A percentile compares a stretch with the other conserved stretches of the same genome.
phyloP scores from a whole-genome alignment of 2,329 filamentous ascomycete species.

The Penicillium expansum region DNA sequence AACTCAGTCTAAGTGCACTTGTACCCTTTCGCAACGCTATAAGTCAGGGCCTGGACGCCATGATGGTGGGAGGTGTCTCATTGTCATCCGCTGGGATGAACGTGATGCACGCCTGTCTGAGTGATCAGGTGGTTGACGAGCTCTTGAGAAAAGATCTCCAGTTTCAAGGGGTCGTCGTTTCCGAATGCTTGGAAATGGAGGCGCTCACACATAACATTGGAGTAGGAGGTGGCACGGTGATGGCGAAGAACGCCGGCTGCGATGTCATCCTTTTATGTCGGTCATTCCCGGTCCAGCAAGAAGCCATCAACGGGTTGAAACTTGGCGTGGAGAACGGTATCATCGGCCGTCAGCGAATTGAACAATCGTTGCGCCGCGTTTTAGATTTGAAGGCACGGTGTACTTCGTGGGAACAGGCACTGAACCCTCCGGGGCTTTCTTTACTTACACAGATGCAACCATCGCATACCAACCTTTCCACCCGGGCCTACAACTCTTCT shows the following conservation, averaged over 20 bases:
- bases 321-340: conserved; percentile 87
- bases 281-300: conserved; percentile 82
- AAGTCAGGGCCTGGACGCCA: conserved; percentile 78
- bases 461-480: conserved; percentile 75
- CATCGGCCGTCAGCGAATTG: conserved; percentile 75
- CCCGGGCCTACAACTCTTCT: conserved; percentile 83
- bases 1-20: conserved; percentile 84
- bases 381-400: conserved; percentile 78
- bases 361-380: conserved; percentile 75
- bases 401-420: conserved; percentile 84
- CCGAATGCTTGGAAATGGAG: conserved; percentile 95
- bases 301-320: conserved; percentile 86
- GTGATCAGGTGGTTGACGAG: conserved; percentile 89
- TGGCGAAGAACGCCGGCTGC: conserved; percentile 95
- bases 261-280: conserved; percentile 87
- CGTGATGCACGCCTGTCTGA: conserved; percentile 91
- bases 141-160: conserved; percentile 82
- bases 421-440: conserved; percentile 78
- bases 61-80: conserved; percentile 93
- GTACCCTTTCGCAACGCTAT: conserved; percentile 92
- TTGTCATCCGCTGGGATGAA: conserved; percentile 91
- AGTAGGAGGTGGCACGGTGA: conserved; percentile 94
- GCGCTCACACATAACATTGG: conserved; percentile 92
- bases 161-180: conserved; percentile 89
- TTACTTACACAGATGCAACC: conserved; percentile 78